These are phyloP conservation scores for Diaporthe vaccinii DNA, from an alignment of 2,329 filamentous ascomycete genomes.

Conservation along the genomic window DNA sequence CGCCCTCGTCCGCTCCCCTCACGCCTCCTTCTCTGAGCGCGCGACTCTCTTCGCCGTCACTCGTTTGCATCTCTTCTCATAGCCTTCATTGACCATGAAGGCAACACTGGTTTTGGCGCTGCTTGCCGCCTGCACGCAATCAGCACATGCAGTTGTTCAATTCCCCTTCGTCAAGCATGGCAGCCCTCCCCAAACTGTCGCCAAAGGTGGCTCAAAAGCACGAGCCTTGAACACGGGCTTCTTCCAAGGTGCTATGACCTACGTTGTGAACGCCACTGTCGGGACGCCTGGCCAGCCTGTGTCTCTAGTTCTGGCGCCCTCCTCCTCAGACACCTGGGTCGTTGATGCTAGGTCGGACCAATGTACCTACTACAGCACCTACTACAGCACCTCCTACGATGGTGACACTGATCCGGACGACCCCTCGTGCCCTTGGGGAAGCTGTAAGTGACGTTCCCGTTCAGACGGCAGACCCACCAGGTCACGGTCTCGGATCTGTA, in stretches of 20 bases:
- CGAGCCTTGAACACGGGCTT: constrained; percentile 33
- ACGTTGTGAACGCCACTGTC: constrained; percentile 46
- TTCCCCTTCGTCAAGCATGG: constrained; percentile 34
- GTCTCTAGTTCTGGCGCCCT: constrained; percentile 46
- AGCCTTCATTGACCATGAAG: constrained; percentile 35
- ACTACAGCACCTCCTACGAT: constrained; percentile 17
- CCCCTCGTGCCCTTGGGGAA: constrained; percentile 45
- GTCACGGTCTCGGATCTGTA: neutral
- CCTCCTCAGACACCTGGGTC: constrained; percentile 48
- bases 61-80: constrained; percentile 9
- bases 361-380: constrained; percentile 35
- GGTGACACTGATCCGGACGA: neutral
- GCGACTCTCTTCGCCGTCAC: constrained; percentile 30
- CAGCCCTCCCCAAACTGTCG: neutral
- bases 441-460: constrained; percentile 33
- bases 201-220: neutral
- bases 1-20: constrained; percentile 2
- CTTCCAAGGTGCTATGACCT: constrained; percentile 42
- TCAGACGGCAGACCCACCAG: neutral
- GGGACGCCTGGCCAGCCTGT: constrained; percentile 49
- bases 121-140: constrained; percentile 10
- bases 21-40: constrained; percentile 9
- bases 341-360: constrained; percentile 41
- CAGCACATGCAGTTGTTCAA: constrained; percentile 31
- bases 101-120: constrained; percentile 34